These are phyloP conservation scores for Penicillium robsamsonii DNA, from an alignment of 495 filamentous ascomycete genomes.

Conservation along the genomic window DNA sequence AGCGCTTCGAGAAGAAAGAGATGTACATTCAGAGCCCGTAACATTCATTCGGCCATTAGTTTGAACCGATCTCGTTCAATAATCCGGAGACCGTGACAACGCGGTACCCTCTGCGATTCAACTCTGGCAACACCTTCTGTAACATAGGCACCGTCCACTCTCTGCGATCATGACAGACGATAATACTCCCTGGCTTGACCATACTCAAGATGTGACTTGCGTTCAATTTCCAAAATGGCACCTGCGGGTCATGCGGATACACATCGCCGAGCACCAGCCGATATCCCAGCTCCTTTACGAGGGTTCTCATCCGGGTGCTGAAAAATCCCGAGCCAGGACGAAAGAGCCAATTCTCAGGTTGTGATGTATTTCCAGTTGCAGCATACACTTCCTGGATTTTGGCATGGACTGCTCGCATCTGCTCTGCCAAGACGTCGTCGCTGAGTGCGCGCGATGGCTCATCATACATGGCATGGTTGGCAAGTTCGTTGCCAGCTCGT, in stretches of 20 bases:
- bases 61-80: constrained; percentile 33
- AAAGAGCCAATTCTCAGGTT: constrained; percentile 59
- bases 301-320: constrained; percentile 59
- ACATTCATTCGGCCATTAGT: background rate
- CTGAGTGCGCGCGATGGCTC: constrained; percentile 58
- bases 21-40: background rate
- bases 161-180: constrained; percentile 80
- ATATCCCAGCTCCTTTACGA: constrained; percentile 57
- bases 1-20: constrained; percentile 4
- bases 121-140: constrained; percentile 63
- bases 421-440: constrained; percentile 32
- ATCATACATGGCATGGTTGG: constrained; percentile 84
- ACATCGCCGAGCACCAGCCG: constrained; percentile 72
- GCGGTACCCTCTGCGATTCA: constrained; percentile 63
- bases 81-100: constrained; percentile 67
- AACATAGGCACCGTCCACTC: constrained; percentile 78
- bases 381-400: constrained; percentile 57
- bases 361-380: constrained; percentile 25
- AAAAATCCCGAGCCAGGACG: constrained; percentile 82
- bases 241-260: constrained; percentile 84
- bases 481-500: constrained; percentile 66
- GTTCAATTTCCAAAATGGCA: constrained; percentile 64
- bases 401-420: constrained; percentile 42
- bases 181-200: constrained; percentile 69
- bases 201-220: constrained; percentile 77